Percentiles rank a stretch among this genome's conserved stretches.
Conservation (phyloP, 1,284 basidiomycete species). For the Melampsora larici-populina region DNA sequence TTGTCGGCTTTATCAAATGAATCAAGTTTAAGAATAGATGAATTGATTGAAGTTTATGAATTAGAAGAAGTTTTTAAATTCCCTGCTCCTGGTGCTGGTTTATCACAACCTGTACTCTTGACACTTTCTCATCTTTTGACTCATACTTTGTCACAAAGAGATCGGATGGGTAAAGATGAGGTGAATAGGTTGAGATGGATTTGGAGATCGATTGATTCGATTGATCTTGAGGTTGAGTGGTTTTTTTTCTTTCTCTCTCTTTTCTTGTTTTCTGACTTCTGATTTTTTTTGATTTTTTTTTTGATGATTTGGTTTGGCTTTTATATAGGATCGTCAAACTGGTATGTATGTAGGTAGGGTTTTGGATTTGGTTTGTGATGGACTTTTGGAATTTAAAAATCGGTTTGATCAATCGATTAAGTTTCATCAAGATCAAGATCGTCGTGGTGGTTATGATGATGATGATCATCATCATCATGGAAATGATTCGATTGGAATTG, state of each 20-base stretch:
- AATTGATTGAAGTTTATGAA: slow-evolving; percentile 15
- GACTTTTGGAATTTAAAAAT: background rate
- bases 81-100: too few species aligned
- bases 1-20: slow-evolving; percentile 15
- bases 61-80: slow-evolving; percentile 7
- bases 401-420: too few species aligned
- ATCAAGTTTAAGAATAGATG: background rate
- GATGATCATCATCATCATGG: too few species aligned
- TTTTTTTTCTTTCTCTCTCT: background rate
- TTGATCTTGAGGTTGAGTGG: slow-evolving; percentile 4
- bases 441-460: too few species aligned
- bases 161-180: background rate
- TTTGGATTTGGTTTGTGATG: background rate
- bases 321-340: slow-evolving; percentile 16
- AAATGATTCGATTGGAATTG: too few species aligned
- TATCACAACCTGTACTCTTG: slow-evolving; percentile 28
- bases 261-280: background rate
- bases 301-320: background rate
- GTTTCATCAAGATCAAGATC: too few species aligned
- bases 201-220: slow-evolving; percentile 8
- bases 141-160: background rate
- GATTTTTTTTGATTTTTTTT: background rate
- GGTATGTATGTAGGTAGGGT: slow-evolving; percentile 10
- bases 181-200: slow-evolving; percentile 27
- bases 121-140: slow-evolving; percentile 19